phyloP scores from a whole-genome alignment of 768 basidiomycete species.

The Candolleomyces eurysporus region DNA sequence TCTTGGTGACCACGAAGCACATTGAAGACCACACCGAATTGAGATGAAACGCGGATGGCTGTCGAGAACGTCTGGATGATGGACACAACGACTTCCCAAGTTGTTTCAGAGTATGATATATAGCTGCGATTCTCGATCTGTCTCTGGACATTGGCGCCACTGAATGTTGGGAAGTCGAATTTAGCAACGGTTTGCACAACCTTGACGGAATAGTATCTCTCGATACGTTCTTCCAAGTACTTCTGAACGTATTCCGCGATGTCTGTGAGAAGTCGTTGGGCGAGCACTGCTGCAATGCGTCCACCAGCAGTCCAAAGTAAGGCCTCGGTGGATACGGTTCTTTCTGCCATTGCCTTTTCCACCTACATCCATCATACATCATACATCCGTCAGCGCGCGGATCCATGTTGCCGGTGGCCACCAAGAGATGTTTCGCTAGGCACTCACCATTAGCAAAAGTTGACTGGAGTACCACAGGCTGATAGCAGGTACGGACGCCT shows the following conservation, averaged over 20 bases:
- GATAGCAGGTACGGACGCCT: slow-evolving; percentile 59
- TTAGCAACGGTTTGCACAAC: slow-evolving; percentile 68
- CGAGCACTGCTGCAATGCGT: slow-evolving; percentile 50
- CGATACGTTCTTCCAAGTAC: slow-evolving; percentile 59
- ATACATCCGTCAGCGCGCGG: background rate
- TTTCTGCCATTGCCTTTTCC: slow-evolving; percentile 62
- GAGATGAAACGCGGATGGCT: slow-evolving; percentile 2
- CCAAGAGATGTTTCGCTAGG: too few species aligned
- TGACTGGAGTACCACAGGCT: slow-evolving; percentile 71
- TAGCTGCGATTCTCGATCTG: slow-evolving; percentile 46
- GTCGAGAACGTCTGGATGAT: slow-evolving; percentile 43
- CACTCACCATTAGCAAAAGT: slow-evolving; percentile 58
- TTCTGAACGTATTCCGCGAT: slow-evolving; percentile 34
- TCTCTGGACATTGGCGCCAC: slow-evolving; percentile 56
- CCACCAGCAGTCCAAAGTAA: slow-evolving; percentile 56
- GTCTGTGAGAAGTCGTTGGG: slow-evolving; percentile 42
- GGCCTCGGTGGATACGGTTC: slow-evolving; percentile 54
- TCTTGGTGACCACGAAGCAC: background rate
- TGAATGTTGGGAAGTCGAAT: slow-evolving; percentile 74
- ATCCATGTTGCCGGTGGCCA: background rate
- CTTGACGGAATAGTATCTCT: slow-evolving; percentile 58
- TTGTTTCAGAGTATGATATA: slow-evolving; percentile 46
- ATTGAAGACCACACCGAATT: background rate
- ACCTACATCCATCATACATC: slow-evolving; percentile 46
- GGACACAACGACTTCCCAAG: slow-evolving; percentile 56